These are phyloP conservation scores for Hypsizygus ulmarius DNA, from an alignment of 1,284 basidiomycete genomes.

Conservation along the genomic window DNA sequence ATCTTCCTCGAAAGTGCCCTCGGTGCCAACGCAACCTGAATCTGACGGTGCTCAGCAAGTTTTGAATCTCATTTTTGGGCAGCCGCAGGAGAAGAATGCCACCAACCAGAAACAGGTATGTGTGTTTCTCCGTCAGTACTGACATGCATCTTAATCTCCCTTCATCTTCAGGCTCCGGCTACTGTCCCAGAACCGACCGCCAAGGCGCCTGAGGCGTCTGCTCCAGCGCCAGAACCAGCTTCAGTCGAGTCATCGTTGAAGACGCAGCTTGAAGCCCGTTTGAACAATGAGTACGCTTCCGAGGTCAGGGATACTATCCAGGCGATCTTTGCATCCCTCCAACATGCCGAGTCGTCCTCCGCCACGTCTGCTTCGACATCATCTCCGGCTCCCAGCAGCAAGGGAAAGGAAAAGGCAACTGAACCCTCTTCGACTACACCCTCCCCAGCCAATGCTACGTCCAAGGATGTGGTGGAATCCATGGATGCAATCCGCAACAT, in stretches of 20 bases:
- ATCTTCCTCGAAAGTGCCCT: neutral
- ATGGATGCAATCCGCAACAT: constrained; percentile 36
- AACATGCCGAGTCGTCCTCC: constrained; percentile 6
- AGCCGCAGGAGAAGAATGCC: neutral
- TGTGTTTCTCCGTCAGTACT: neutral
- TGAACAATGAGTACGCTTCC: constrained; percentile 29
- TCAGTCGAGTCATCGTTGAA: constrained; percentile 23
- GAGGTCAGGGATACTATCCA: constrained; percentile 39
- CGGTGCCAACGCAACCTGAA: neutral
- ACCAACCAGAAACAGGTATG: neutral
- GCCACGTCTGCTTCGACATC: constrained; percentile 9
- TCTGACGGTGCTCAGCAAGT: neutral
- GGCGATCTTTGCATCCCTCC: constrained; percentile 35
- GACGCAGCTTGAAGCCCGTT: constrained; percentile 32
- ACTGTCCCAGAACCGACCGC: neutral
- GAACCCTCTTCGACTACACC: constrained; percentile 8
- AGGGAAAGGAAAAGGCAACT: constrained; percentile 33
- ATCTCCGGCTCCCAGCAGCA: constrained; percentile 15
- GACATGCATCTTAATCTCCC: neutral
- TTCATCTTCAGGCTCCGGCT: neutral
- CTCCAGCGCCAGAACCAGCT: neutral
- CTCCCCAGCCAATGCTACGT: constrained; percentile 19
- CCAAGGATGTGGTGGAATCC: constrained; percentile 30
- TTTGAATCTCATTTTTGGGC: constrained; percentile 2
- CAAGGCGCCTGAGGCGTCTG: neutral